A percentile compares a stretch with the other conserved stretches of the same genome.
Conservation (phyloP, 2,329 filamentous ascomycete genomes). For the Aspergillus piperis region DNA sequence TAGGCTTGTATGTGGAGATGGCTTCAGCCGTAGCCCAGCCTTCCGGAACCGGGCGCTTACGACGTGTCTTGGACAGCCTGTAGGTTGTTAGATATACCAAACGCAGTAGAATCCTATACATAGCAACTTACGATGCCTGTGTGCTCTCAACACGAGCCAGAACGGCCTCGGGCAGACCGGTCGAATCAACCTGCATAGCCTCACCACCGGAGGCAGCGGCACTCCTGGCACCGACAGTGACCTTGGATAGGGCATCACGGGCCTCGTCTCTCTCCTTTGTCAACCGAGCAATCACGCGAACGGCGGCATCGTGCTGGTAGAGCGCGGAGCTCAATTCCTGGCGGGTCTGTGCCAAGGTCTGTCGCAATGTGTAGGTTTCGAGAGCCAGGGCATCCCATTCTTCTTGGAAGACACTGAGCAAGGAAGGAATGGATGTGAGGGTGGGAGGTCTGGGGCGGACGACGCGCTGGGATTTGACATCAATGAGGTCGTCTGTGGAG, state of each 20-base stretch:
- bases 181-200: constrained; percentile 88
- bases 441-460: constrained; percentile 89
- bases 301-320: constrained; percentile 97
- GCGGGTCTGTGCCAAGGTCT: constrained; percentile 84
- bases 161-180: constrained; percentile 72
- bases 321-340: constrained; percentile 92
- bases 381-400: constrained; percentile 95
- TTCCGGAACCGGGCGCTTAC: constrained; percentile 82
- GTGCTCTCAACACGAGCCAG: constrained; percentile 74
- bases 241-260: constrained; percentile 79
- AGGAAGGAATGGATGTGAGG: constrained; percentile 91
- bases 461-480: constrained; percentile 78
- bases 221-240: constrained; percentile 67
- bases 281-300: constrained; percentile 87
- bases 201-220: constrained; percentile 60
- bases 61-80: constrained; percentile 82
- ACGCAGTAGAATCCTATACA: background rate
- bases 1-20: constrained; percentile 62
- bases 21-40: constrained; percentile 79
- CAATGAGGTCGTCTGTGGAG: constrained; percentile 78
- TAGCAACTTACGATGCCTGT: constrained; percentile 68
- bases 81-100: constrained; percentile 25
- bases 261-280: constrained; percentile 93
- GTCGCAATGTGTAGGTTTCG: constrained; percentile 86
- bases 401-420: constrained; percentile 93